A percentile compares a stretch with the other conserved stretches of the same genome.
Conservation (phyloP, 805 yeast genomes). For the Osmozyma mogii region DNA sequence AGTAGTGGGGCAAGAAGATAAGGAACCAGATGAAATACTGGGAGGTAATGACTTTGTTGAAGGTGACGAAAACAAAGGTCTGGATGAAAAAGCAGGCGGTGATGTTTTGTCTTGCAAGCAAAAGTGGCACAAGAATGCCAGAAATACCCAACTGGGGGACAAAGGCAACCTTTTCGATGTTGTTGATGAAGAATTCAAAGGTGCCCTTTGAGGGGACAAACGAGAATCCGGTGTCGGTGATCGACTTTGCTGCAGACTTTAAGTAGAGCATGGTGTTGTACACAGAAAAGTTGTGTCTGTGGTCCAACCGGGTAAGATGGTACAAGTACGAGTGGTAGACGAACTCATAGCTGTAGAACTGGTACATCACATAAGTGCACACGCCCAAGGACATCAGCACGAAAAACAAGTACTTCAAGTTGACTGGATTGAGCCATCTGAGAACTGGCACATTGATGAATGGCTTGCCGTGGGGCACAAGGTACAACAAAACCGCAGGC, state of each 20-base stretch:
- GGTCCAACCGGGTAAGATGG: constrained; percentile 79
- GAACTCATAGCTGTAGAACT: constrained; percentile 65
- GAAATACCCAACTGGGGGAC: constrained; percentile 71
- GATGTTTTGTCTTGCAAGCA: constrained; percentile 24
- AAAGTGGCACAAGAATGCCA: constrained; percentile 49
- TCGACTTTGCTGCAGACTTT: constrained; percentile 33
- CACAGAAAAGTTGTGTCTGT: constrained; percentile 88
- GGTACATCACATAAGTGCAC: constrained; percentile 56
- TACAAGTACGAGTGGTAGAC: constrained; percentile 72
- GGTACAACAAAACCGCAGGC: constrained; percentile 55
- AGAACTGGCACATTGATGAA: constrained; percentile 19
- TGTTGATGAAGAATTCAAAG: constrained; percentile 5
- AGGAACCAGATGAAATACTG: constrained; percentile 96
- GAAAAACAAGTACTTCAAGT: constrained; percentile 15
- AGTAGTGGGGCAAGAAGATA: constrained; percentile 69
- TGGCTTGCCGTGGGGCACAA: constrained; percentile 20
- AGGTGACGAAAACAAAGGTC: constrained; percentile 37
- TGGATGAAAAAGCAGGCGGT: constrained; percentile 31
- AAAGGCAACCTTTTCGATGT: constrained; percentile 59
- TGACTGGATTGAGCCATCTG: constrained; percentile 32
- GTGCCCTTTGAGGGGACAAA: neutral
- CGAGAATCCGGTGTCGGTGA: neutral
- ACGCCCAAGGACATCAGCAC: constrained; percentile 34
- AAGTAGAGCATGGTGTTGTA: constrained; percentile 71
- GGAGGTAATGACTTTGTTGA: constrained; percentile 68